A percentile compares a stretch with the other conserved stretches of the same genome.
phyloP scores from a whole-genome alignment of 2,329 filamentous ascomycete genomes.

The Beauveria caledonica region DNA sequence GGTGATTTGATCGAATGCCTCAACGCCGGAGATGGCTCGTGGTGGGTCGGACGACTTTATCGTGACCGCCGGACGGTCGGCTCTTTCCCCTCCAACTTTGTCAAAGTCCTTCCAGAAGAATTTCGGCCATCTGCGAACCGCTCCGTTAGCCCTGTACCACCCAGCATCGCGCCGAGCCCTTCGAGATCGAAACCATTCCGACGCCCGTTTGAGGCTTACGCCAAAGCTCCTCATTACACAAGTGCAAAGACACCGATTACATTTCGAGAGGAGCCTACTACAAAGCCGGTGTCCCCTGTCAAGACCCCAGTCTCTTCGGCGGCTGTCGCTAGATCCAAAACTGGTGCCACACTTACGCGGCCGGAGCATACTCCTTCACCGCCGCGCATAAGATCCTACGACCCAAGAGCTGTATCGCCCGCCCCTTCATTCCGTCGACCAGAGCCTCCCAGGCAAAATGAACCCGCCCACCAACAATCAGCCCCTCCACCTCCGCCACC shows the following conservation, averaged over 20 bases:
- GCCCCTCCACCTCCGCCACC: constrained; percentile 28
- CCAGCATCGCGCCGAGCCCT: constrained; percentile 45
- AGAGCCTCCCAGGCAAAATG: constrained; percentile 28
- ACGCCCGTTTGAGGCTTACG: constrained; percentile 59
- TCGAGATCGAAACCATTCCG: constrained; percentile 57
- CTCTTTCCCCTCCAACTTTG: constrained; percentile 94
- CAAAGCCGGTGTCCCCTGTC: background rate
- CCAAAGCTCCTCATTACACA: constrained; percentile 58
- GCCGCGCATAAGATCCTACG: constrained; percentile 19
- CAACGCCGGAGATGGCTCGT: constrained; percentile 93
- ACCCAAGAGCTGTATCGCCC: constrained; percentile 24
- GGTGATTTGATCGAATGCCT: constrained; percentile 97
- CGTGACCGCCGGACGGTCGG: constrained; percentile 87
- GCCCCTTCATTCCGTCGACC: constrained; percentile 20
- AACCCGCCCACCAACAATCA: constrained; percentile 20
- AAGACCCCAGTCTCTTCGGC: background rate
- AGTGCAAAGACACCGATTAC: constrained; percentile 53
- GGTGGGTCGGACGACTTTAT: constrained; percentile 93
- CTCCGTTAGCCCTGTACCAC: constrained; percentile 52
- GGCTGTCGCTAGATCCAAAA: constrained; percentile 6
- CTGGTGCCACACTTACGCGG: background rate
- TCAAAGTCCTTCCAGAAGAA: constrained; percentile 75
- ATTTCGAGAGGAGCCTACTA: constrained; percentile 36
- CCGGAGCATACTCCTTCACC: constrained; percentile 15
- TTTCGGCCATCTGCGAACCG: constrained; percentile 65